Evolutionary conservation across 129 eudicot genomes (phyloP).

Genomic region (Ambrosia artemisiifolia): DNA sequence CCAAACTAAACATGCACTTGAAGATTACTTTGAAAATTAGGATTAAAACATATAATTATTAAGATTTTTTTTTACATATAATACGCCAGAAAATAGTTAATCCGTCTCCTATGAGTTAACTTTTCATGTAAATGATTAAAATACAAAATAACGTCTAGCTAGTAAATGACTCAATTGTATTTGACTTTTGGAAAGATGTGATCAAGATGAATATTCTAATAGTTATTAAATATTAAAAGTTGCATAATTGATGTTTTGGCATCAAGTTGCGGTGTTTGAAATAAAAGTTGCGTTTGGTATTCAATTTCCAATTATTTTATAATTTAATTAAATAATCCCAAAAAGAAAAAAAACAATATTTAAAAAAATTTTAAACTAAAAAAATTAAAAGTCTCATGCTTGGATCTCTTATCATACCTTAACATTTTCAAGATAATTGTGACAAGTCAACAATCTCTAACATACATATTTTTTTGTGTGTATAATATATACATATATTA

Average conservation of each 20-base stretch:
- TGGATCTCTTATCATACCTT: not conserved
- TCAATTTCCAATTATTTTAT: not conserved
- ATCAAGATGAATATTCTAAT: conserved; percentile 19
- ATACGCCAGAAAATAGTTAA: not conserved
- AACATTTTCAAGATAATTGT: not conserved
- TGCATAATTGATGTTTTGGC: conserved; percentile 33
- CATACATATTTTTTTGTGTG: not conserved
- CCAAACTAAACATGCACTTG: too few relatives aligned
- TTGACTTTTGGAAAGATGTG: conserved; percentile 25
- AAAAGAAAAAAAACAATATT: not conserved
- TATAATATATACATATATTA: conserved; percentile 1
- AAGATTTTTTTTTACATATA: too few relatives aligned
- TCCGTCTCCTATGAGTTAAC: not conserved
- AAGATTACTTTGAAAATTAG: too few relatives aligned
- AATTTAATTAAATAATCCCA: not conserved
- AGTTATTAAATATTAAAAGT: conserved; percentile 20
- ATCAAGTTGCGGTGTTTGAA: conserved; percentile 29
- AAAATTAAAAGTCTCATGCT: conserved; percentile 8
- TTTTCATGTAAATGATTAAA: not conserved
- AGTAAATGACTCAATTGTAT: conserved; percentile 21
- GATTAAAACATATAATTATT: too few relatives aligned
- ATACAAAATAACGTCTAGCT: conserved; percentile 24
- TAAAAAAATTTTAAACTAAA: not conserved
- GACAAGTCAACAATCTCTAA: not conserved
- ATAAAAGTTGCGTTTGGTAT: conserved; percentile 17